Conservation (phyloP, 1,284 basidiomycete genomes). For the Ceratobasidium sp. region DNA sequence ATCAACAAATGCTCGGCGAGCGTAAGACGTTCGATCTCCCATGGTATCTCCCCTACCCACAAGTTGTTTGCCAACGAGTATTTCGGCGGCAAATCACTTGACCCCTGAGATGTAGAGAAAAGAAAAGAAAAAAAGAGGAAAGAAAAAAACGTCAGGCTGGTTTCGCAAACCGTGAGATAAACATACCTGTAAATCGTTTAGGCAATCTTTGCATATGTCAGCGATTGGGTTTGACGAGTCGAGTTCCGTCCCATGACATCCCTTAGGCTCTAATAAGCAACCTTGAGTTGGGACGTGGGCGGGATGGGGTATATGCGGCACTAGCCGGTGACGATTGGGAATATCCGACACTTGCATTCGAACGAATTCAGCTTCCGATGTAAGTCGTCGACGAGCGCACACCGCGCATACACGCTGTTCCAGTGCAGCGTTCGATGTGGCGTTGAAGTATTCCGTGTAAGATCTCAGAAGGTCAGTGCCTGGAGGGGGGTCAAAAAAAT, state of each 20-base stretch:
- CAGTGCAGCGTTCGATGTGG: not conserved
- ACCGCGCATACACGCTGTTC: not conserved
- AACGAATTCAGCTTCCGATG: not conserved
- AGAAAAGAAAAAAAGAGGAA: too few species aligned
- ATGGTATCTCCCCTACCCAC: conserved; percentile 58
- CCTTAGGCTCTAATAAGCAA: not conserved
- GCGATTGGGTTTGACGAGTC: too few species aligned
- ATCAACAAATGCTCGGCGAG: conserved; percentile 56
- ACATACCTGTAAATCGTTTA: too few species aligned
- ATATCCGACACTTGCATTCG: not conserved
- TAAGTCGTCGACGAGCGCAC: not conserved
- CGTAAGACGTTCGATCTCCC: conserved; percentile 52
- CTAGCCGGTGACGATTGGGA: not conserved
- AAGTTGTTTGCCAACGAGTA: conserved; percentile 57
- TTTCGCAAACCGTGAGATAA: too few species aligned
- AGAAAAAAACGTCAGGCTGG: too few species aligned
- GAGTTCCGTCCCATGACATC: too few species aligned
- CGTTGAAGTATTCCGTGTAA: not conserved
- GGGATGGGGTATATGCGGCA: not conserved
- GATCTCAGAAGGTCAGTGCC: not conserved
- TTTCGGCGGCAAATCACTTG: conserved; percentile 44
- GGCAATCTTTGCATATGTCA: too few species aligned
- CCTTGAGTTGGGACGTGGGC: not conserved
- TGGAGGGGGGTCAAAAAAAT: not conserved
- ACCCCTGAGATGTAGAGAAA: not conserved